These are phyloP conservation scores for Cercospora sojina DNA, from an alignment of 2,329 filamentous ascomycete species.

Conservation along the genomic window DNA sequence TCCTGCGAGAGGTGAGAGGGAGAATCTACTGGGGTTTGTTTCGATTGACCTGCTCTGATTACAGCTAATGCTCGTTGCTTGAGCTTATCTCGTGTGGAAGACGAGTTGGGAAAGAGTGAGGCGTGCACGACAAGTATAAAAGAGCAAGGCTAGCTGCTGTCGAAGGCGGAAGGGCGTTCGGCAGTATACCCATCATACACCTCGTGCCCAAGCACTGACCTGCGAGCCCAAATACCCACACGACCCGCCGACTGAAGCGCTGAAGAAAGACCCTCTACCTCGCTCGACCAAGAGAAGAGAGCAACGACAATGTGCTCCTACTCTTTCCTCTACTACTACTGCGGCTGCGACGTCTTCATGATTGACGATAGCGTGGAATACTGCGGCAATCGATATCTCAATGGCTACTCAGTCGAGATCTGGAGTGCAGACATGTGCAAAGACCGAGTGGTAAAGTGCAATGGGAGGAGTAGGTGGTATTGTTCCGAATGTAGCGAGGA, in stretches of 20 bases:
- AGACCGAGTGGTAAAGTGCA: slow-evolving; percentile 28
- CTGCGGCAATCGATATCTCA: slow-evolving; percentile 47
- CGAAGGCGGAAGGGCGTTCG: background rate
- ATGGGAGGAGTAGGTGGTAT: slow-evolving; percentile 19
- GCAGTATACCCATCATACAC: background rate
- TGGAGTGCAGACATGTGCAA: slow-evolving; percentile 48
- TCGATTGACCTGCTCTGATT: background rate
- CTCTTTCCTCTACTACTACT: slow-evolving; percentile 50
- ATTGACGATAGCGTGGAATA: slow-evolving; percentile 48
- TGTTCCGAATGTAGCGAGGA: slow-evolving; percentile 26
- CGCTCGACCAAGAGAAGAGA: background rate
- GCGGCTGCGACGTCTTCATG: slow-evolving; percentile 52
- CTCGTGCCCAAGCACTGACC: background rate
- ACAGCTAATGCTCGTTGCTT: background rate
- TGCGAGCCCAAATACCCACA: background rate
- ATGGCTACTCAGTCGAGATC: slow-evolving; percentile 49
- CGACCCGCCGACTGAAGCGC: background rate
- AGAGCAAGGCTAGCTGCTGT: background rate
- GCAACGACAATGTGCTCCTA: slow-evolving; percentile 45
- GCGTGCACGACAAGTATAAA: background rate
- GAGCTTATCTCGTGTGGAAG: slow-evolving; percentile 1
- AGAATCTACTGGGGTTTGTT: background rate
- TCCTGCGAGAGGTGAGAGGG: background rate
- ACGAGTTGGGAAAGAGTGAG: background rate
- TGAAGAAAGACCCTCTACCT: background rate